A percentile compares a stretch with the other conserved stretches of the same genome.
Conservation (phyloP, 345 rosid species). For the Punica granatum region DNA sequence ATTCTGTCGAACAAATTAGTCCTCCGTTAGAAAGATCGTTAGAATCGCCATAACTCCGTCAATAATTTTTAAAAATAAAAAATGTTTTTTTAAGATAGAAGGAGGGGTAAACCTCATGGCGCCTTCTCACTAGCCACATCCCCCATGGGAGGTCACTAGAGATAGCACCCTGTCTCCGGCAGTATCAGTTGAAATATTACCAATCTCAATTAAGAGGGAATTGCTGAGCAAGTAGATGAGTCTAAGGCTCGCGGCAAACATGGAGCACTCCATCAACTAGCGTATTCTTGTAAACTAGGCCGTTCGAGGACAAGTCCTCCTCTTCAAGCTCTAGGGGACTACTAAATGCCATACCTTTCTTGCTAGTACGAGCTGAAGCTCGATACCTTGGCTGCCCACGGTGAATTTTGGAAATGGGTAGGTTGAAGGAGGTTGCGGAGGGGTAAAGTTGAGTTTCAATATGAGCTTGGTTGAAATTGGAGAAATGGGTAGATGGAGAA, state of each 20-base stretch:
- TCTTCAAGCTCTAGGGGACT: slow-evolving; percentile 8
- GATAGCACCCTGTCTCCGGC: too few relatives aligned
- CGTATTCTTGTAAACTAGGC: slow-evolving; percentile 59
- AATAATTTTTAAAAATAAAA: too few relatives aligned
- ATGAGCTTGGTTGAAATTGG: slow-evolving; percentile 5
- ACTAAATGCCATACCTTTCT: slow-evolving; percentile 18
- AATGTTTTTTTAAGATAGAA: too few relatives aligned
- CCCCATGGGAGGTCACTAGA: too few relatives aligned
- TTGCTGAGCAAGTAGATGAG: slow-evolving; percentile 85
- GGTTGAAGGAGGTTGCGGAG: slow-evolving; percentile 14
- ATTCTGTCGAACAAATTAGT: too few relatives aligned
- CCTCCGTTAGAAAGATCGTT: too few relatives aligned
- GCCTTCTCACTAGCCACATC: too few relatives aligned
- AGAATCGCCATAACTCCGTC: too few relatives aligned
- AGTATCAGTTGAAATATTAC: neutral
- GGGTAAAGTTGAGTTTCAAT: slow-evolving; percentile 9
- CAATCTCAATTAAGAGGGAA: slow-evolving; percentile 84
- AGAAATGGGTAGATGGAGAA: neutral
- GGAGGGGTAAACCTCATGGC: too few relatives aligned
- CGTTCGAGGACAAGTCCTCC: slow-evolving; percentile 46
- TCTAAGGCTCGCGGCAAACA: slow-evolving; percentile 85
- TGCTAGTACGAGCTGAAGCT: slow-evolving; percentile 20
- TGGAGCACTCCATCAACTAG: slow-evolving; percentile 82
- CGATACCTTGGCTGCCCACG: slow-evolving; percentile 22
- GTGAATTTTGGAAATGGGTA: slow-evolving; percentile 25